These are phyloP conservation scores for Globisporangium paddicum DNA, from an alignment of 352 stramenopile species.

Conservation along the genomic window DNA sequence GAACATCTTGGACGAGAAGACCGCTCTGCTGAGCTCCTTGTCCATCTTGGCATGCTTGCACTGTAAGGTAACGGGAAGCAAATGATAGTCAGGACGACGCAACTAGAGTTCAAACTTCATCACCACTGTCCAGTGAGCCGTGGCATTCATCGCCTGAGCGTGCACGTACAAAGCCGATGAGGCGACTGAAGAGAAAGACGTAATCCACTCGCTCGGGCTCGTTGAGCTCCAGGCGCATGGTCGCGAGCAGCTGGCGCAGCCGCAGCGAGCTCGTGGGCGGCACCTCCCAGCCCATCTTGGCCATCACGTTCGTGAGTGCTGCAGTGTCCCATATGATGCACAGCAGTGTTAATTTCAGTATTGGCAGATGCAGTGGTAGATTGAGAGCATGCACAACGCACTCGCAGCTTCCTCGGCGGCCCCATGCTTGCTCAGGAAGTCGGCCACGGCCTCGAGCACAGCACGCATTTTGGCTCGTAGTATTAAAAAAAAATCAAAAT, in stretches of 20 bases:
- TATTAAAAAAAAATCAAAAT: too few species aligned
- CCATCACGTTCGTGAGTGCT: conserved; percentile 41
- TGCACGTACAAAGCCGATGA: conserved; percentile 24
- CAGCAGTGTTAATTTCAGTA: background rate
- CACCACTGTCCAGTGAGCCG: background rate
- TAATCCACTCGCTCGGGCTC: conserved; percentile 26
- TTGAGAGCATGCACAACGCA: conserved; percentile 5
- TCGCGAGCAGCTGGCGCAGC: conserved; percentile 44
- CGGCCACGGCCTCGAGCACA: conserved; percentile 39
- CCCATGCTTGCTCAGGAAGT: conserved; percentile 47
- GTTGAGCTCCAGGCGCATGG: conserved; percentile 43
- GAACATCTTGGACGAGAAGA: conserved; percentile 63
- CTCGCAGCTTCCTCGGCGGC: conserved; percentile 34
- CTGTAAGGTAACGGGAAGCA: too few species aligned
- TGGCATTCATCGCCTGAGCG: too few species aligned
- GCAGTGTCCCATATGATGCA: background rate
- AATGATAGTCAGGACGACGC: too few species aligned
- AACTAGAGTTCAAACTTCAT: too few species aligned
- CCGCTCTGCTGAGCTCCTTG: conserved; percentile 15
- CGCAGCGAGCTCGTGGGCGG: conserved; percentile 39
- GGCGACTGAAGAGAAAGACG: conserved; percentile 58
- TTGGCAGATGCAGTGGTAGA: background rate
- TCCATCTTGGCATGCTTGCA: conserved; percentile 26
- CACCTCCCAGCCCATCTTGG: conserved; percentile 38
- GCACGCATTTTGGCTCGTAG: conserved; percentile 23